Evolutionary conservation across 768 basidiomycete species (phyloP).

Genomic region (Russula sp.): DNA sequence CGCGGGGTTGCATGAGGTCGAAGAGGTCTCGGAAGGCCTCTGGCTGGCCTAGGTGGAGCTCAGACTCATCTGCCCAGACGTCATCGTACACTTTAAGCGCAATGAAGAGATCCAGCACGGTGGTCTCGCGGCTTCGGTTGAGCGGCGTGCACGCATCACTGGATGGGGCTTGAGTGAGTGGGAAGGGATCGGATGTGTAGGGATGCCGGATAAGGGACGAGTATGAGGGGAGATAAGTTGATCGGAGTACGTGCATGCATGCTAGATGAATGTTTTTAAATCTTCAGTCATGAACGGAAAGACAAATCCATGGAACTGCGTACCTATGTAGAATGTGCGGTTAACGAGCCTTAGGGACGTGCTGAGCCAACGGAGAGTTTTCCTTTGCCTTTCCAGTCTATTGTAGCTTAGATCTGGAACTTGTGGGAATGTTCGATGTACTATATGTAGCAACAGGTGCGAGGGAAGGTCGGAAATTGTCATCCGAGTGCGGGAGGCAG

Average conservation of each 20-base stretch:
- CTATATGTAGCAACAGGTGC: constrained; percentile 65
- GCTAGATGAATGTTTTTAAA: constrained; percentile 44
- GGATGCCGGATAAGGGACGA: constrained; percentile 57
- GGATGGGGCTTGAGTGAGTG: constrained; percentile 11
- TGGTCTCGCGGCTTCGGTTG: constrained; percentile 67
- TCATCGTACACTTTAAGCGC: constrained; percentile 78
- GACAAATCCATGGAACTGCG: constrained; percentile 26
- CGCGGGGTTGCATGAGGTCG: constrained; percentile 69
- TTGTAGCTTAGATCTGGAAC: constrained; percentile 41
- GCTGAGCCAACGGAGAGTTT: constrained; percentile 69
- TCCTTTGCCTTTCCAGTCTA: constrained; percentile 53
- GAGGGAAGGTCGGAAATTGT: constrained; percentile 47
- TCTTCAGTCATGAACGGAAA: neutral
- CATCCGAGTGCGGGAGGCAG: constrained; percentile 3
- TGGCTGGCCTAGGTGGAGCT: constrained; percentile 70
- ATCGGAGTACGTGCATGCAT: constrained; percentile 79
- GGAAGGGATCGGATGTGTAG: constrained; percentile 80
- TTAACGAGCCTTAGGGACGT: constrained; percentile 62
- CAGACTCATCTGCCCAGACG: constrained; percentile 68
- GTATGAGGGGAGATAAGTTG: constrained; percentile 69
- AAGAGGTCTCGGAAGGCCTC: constrained; percentile 80
- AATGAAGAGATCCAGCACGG: constrained; percentile 74
- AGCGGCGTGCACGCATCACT: constrained; percentile 35
- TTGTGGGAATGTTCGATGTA: constrained; percentile 62
- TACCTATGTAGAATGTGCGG: constrained; percentile 65